Base-by-base conservation (phyloP, 345 rosid species). In the Heritiera littoralis region DNA sequence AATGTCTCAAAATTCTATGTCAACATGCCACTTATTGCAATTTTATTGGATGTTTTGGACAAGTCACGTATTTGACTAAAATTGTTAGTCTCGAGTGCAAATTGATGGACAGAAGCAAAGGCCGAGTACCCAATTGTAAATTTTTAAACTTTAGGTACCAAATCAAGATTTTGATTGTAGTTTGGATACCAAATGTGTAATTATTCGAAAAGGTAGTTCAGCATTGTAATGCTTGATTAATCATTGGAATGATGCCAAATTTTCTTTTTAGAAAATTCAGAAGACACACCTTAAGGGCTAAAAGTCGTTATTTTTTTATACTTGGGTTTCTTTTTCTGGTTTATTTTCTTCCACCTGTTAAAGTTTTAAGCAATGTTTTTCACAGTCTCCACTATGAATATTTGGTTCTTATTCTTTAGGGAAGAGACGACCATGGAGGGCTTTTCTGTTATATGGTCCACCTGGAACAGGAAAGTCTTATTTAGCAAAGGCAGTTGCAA, bases 401-500 rank as follows among this genome's bases (percentile, higher is more conserved):
- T 67, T 66, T 55, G 17, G 15, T 59, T 45, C 30, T 68, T 81
- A 28, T 15, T 54, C 61, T 79, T 12, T 83, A 94, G 98, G 98
- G 43, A 94, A 94, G 92, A 92, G 98, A 66, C 87, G 85, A 56
- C 98, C 98, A 1, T 94, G 98, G 98, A 86, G 94, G 81, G 98
- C 98, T 59, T 94, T 94, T 75, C 86, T 93, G 46, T 85, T 94
- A 77, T 94, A 93, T 80, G 98, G 98, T 7, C 98, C 98, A 17
- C 98, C 98, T 61, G 98, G 98, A 75, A 94, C 98, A 1, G 98
- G 98, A 63, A 94, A 94, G 84, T 94, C 98, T 13, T 94, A 94
- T 77, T 83, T 94, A 79, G 98, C 98, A 5, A 94, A 94, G 86
- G 98, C 98, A 77, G 98, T 94, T 83, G 98, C 97, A 46, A 91